A percentile compares a stretch with the other conserved stretches of the same genome.
Conservation (phyloP, 441 rosid species). For the Erysimum cheiri region DNA sequence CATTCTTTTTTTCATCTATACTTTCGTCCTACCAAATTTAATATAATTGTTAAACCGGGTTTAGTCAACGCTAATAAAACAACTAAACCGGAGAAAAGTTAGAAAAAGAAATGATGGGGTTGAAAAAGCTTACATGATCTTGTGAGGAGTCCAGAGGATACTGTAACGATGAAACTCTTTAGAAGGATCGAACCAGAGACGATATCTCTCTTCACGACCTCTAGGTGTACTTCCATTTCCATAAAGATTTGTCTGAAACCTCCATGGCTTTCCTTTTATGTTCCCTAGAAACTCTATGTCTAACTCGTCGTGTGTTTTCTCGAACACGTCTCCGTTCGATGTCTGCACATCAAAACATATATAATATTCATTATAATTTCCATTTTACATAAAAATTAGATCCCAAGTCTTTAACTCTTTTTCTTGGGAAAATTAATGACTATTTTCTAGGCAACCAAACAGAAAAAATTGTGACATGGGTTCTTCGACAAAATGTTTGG, state of each 20-base stretch:
- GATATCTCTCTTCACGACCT: constrained; percentile 92
- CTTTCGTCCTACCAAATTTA: constrained; percentile 10
- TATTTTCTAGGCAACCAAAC: constrained; percentile 38
- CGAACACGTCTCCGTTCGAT: constrained; percentile 82
- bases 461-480: constrained; percentile 1
- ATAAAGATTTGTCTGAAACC: constrained; percentile 88
- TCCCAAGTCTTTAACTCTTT: background rate
- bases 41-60: constrained; percentile 19
- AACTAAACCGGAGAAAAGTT: background rate
- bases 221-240: constrained; percentile 85
- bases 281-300: constrained; percentile 95
- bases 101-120: background rate
- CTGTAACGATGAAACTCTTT: constrained; percentile 84
- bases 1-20: constrained; percentile 22
- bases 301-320: constrained; percentile 87
- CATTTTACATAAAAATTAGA: background rate
- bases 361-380: background rate
- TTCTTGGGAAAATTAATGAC: constrained; percentile 30
- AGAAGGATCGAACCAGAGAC: constrained; percentile 93
- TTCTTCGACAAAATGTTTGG: constrained; percentile 25
- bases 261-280: constrained; percentile 83
- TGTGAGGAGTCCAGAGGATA: constrained; percentile 78
- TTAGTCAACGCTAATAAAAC: constrained; percentile 22
- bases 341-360: constrained; percentile 50
- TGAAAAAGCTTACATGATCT: constrained; percentile 61